phyloP scores from a whole-genome alignment of 768 basidiomycete genomes.

The Hysterangium stoloniferum region DNA sequence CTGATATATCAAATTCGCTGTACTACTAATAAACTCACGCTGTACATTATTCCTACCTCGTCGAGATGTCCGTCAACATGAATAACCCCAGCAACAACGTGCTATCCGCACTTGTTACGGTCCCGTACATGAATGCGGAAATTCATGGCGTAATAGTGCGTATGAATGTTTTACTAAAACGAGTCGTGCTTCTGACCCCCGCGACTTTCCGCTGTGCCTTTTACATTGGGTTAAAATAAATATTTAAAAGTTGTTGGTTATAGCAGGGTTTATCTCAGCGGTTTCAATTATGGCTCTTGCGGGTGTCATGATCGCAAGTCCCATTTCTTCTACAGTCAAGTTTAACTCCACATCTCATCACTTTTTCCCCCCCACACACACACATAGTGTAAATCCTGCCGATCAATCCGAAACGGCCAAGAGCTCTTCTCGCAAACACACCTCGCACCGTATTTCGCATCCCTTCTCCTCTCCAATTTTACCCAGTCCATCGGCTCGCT shows the following conservation, averaged over 20 bases:
- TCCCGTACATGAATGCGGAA: neutral
- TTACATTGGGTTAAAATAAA: neutral
- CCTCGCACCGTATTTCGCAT: constrained; percentile 24
- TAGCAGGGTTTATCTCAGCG: neutral
- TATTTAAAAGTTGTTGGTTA: neutral
- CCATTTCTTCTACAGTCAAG: neutral
- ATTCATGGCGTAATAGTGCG: neutral
- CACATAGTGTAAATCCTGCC: neutral
- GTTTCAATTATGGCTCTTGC: neutral
- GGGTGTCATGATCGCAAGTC: neutral
- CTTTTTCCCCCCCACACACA: too few relatives aligned
- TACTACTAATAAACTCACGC: too few relatives aligned
- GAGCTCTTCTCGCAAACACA: constrained; percentile 14
- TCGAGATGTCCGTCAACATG: too few relatives aligned
- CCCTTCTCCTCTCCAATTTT: constrained; percentile 25
- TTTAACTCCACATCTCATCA: too few relatives aligned
- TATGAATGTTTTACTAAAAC: neutral
- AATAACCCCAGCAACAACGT: too few relatives aligned
- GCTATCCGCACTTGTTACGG: neutral
- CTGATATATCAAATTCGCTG: too few relatives aligned
- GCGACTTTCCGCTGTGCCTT: too few relatives aligned
- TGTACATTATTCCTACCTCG: too few relatives aligned
- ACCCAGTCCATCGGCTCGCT: constrained; percentile 27
- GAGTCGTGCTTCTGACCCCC: neutral
- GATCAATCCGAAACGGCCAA: neutral